A percentile compares a stretch with the other conserved stretches of the same genome.
These are phyloP conservation scores for Tricholoma furcatifolium DNA, from an alignment of 768 basidiomycete genomes.

Conservation along the genomic window DNA sequence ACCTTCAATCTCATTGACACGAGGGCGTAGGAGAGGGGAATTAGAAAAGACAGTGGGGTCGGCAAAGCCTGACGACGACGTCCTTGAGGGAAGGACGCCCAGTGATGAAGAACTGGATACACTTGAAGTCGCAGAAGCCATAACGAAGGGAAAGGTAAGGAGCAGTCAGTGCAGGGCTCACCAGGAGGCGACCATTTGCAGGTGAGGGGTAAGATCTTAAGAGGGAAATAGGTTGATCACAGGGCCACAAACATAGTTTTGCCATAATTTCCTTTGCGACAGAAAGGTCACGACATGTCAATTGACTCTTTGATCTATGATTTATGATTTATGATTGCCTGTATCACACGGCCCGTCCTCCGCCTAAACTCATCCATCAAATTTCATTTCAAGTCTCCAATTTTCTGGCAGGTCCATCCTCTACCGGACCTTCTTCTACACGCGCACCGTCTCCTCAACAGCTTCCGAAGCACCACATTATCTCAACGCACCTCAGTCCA, in stretches of 20 bases:
- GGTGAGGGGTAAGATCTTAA: conserved; percentile 18
- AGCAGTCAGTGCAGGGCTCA: conserved; percentile 21
- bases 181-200: conserved; percentile 31
- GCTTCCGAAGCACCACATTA: neutral
- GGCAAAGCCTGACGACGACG: conserved; percentile 14
- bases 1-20: conserved; percentile 30
- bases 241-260: conserved; percentile 12
- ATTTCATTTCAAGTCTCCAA: conserved; percentile 1
- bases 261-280: conserved; percentile 15
- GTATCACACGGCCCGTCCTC: neutral
- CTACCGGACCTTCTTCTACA: neutral
- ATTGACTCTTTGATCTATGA: neutral
- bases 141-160: conserved; percentile 13
- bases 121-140: conserved; percentile 21
- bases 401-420: neutral
- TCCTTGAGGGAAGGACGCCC: conserved; percentile 13
- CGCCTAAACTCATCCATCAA: neutral
- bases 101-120: conserved; percentile 15
- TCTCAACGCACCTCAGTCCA: neutral
- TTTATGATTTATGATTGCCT: neutral
- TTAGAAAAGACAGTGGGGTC: conserved; percentile 18
- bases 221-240: conserved; percentile 18
- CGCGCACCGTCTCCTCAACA: neutral
- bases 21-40: conserved; percentile 27
- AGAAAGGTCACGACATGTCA: conserved; percentile 11